Evolutionary conservation across 2,329 filamentous ascomycete species (phyloP).

Genomic region (Lasiodiplodia theobromae): DNA sequence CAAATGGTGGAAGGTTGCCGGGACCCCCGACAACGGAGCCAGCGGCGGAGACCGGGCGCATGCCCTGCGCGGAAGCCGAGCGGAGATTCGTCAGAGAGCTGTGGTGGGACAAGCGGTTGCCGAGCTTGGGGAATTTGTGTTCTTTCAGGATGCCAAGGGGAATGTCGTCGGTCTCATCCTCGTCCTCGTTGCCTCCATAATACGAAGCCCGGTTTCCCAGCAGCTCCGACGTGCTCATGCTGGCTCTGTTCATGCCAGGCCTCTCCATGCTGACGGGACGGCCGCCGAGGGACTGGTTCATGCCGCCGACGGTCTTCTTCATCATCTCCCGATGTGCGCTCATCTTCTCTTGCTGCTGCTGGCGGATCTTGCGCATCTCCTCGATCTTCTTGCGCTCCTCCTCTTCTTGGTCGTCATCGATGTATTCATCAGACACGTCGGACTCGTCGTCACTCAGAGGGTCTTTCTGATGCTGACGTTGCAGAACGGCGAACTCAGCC

Average conservation of each 20-base stretch:
- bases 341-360: conserved; percentile 28
- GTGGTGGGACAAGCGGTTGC: conserved; percentile 21
- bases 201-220: conserved; percentile 19
- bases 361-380: conserved; percentile 27
- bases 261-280: conserved; percentile 22
- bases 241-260: conserved; percentile 18
- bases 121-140: conserved; percentile 44
- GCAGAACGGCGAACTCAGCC: conserved; percentile 24
- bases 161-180: conserved; percentile 40
- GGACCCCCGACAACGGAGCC: conserved; percentile 13
- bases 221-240: conserved; percentile 26
- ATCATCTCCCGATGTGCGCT: conserved; percentile 27
- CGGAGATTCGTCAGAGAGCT: conserved; percentile 24
- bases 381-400: conserved; percentile 30
- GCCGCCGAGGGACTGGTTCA: conserved; percentile 22
- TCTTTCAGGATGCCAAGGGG: conserved; percentile 47
- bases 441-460: conserved; percentile 22
- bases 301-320: conserved; percentile 27
- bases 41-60: conserved; percentile 21
- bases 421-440: conserved; percentile 26
- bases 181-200: conserved; percentile 8
- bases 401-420: conserved; percentile 29
- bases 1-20: conserved; percentile 43
- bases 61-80: conserved; percentile 20
- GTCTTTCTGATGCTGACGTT: conserved; percentile 24